These are phyloP conservation scores for Castanopsis chinensis DNA, from an alignment of 306 rosid genomes.

Conservation along the genomic window DNA sequence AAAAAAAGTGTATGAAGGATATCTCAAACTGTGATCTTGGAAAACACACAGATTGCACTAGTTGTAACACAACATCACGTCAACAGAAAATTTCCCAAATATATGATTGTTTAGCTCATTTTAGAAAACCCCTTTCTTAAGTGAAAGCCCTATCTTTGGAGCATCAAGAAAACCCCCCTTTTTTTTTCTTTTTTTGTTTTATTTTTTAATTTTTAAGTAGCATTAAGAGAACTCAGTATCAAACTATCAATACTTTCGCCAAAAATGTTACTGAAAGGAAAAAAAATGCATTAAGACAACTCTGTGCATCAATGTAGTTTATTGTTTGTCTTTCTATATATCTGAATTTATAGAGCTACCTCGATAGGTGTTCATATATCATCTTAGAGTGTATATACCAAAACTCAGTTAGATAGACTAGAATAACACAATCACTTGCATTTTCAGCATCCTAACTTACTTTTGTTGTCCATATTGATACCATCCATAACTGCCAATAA, in stretches of 20 bases:
- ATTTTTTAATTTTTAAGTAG: too few relatives aligned
- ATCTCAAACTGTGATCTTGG: neutral
- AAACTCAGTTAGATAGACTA: neutral
- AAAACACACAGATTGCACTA: neutral
- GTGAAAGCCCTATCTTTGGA: neutral
- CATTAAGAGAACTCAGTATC: too few relatives aligned
- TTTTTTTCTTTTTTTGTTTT: too few relatives aligned
- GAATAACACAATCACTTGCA: neutral
- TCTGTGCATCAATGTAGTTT: neutral
- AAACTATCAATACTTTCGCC: too few relatives aligned
- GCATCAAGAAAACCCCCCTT: neutral
- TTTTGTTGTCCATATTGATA: neutral
- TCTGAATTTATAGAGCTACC: neutral
- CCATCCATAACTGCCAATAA: neutral
- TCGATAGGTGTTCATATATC: neutral
- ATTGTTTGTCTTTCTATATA: neutral
- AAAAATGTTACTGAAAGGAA: too few relatives aligned
- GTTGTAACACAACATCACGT: neutral
- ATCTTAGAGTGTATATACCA: neutral
- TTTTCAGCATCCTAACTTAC: neutral
- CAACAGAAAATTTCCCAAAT: neutral
- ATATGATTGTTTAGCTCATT: neutral
- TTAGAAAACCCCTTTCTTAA: neutral
- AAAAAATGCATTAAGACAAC: neutral
- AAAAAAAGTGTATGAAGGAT: conserved; percentile 9